phyloP scores from a whole-genome alignment of 768 basidiomycete genomes.

The Psilocybe subaeruginosa region DNA sequence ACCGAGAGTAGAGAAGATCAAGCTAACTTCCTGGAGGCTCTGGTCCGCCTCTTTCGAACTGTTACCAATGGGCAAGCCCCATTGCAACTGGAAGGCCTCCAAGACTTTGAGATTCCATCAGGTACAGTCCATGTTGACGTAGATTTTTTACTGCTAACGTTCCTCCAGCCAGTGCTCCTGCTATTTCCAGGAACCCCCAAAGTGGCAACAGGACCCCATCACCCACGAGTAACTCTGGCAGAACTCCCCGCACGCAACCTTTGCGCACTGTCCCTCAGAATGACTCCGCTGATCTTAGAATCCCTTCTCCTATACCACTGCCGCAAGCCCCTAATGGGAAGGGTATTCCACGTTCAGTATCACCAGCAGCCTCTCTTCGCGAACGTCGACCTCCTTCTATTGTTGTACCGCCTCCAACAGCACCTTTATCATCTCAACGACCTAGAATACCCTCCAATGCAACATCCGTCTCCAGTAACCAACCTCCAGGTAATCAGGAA shows the following conservation, averaged over 20 bases:
- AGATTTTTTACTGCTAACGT: neutral
- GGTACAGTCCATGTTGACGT: constrained; percentile 12
- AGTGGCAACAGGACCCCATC: constrained; percentile 18
- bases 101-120: constrained; percentile 30
- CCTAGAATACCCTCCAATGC: constrained; percentile 49
- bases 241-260: constrained; percentile 12
- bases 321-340: constrained; percentile 17
- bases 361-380: constrained; percentile 25
- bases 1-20: constrained; percentile 81
- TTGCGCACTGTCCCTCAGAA: constrained; percentile 17
- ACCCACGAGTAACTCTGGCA: constrained; percentile 9
- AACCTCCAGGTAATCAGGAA: constrained; percentile 28
- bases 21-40: constrained; percentile 63
- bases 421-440: constrained; percentile 29
- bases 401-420: constrained; percentile 32
- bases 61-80: constrained; percentile 44
- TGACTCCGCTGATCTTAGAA: constrained; percentile 9
- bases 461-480: constrained; percentile 38
- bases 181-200: constrained; percentile 16
- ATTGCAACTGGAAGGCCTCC: constrained; percentile 63
- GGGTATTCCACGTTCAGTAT: constrained; percentile 19
- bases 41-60: constrained; percentile 63
- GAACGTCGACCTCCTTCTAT: constrained; percentile 37
- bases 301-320: constrained; percentile 17
- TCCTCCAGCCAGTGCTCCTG: neutral